These are phyloP conservation scores for Talaromyces sp. DNA, from an alignment of 2,329 filamentous ascomycete genomes.

Conservation along the genomic window DNA sequence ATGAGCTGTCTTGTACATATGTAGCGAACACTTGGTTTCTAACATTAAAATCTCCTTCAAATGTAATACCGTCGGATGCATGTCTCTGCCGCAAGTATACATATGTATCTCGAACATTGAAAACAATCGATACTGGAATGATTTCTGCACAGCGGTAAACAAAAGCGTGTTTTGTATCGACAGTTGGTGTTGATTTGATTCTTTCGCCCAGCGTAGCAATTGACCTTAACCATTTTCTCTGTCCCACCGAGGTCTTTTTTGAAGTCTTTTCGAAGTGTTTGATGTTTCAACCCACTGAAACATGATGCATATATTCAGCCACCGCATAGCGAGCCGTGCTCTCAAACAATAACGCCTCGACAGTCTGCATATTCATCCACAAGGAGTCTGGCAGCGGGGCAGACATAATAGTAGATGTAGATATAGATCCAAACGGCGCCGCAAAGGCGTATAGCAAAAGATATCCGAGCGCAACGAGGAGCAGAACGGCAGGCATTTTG, in stretches of 20 bases:
- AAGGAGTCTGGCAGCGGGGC: background rate
- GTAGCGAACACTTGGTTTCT: too few relatives aligned
- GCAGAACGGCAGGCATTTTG: slow-evolving; percentile 17
- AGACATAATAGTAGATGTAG: slow-evolving; percentile 3
- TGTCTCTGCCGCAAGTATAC: too few relatives aligned
- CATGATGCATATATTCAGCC: background rate
- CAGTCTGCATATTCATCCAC: background rate
- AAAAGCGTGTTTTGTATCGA: background rate
- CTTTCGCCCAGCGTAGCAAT: too few relatives aligned
- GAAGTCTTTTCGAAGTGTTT: too few relatives aligned
- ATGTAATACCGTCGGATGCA: too few relatives aligned
- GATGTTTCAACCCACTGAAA: background rate
- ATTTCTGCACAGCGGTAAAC: background rate
- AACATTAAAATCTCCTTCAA: too few relatives aligned
- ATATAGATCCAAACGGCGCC: slow-evolving; percentile 8
- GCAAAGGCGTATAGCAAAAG: slow-evolving; percentile 31
- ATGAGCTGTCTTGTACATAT: too few relatives aligned
- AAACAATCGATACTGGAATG: background rate
- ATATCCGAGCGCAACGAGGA: slow-evolving; percentile 30
- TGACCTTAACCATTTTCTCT: too few relatives aligned
- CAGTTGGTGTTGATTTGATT: background rate
- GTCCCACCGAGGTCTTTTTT: too few relatives aligned
- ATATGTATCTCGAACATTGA: too few relatives aligned
- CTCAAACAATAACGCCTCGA: background rate
- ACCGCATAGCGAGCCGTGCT: background rate